Base-by-base conservation (phyloP, 1,284 basidiomycete genomes). In the Heterobasidion parviporum region DNA sequence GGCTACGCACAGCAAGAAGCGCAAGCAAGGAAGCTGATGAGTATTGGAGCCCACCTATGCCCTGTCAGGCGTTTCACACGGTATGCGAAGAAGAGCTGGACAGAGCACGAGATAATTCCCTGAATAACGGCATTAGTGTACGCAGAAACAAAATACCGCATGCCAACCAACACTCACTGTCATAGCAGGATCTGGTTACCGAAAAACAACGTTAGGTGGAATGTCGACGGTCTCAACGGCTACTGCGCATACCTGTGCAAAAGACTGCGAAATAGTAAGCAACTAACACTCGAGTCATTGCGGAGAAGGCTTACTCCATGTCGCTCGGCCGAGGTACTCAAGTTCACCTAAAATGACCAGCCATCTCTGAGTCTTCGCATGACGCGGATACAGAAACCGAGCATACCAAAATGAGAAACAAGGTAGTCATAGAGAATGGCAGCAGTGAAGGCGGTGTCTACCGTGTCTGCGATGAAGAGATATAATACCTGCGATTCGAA, bases 51-150 rank as follows among this genome's bases (percentile, higher is more conserved):
- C 64, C 38, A 41, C 12, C 44, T 52, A 52, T 62, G 66, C 12
- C 57, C 51, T 4, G 64, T 64, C 14, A 67, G 46, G 6, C 59
- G 49, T 26, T 64, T 62, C 36, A 74, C 65, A 10, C 72, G 59
- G 70, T 70, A 72, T 0, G 71, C 70, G 55, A 70, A 73, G 64
- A 74, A 73, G 7, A 67, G 38, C 52, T 74, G 72, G 5, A 72
- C 71, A 10, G 61, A 53, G 15, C 60, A 59, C 0, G 65, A 65
- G 53, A 72, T 71, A 35, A 72, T 63, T 10, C 38, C 38, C 38
- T 41, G 38, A 41, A 41, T 41, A 10, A 41, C 38, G 7, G 38
- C 38, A n/a, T 41, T 6, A 41, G 38, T 41, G 38, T 41, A 8
- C n/a, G 26, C 4, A 26, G 26, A 26, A 26, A 26, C 26, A 26